A percentile compares a stretch with the other conserved stretches of the same genome.
These are phyloP conservation scores for Colletotrichum sp. DNA, from an alignment of 2,329 filamentous ascomycete genomes.

Conservation along the genomic window DNA sequence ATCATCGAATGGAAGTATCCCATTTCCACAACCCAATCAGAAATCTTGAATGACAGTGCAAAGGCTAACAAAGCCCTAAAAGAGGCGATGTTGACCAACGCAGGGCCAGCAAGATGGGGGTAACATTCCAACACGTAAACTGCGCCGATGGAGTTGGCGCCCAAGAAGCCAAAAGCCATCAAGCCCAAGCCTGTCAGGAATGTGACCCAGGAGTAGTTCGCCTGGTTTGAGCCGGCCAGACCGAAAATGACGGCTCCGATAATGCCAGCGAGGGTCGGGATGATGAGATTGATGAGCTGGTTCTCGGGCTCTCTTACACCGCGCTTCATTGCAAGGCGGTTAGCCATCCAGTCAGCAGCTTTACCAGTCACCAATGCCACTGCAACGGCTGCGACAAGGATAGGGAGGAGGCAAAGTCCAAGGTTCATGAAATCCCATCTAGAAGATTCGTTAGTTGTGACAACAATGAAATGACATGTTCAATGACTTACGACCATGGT, in stretches of 20 bases:
- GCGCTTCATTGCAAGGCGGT: conserved; percentile 29
- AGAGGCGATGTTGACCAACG: conserved; percentile 36
- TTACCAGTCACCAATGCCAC: conserved; percentile 34
- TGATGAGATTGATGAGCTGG: conserved; percentile 32
- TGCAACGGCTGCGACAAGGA: conserved; percentile 33
- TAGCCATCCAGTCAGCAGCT: conserved; percentile 32
- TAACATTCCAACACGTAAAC: conserved; percentile 38
- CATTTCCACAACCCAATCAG: conserved; percentile 28
- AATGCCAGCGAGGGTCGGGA: conserved; percentile 32
- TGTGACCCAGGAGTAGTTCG: conserved; percentile 27
- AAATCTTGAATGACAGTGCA: conserved; percentile 30
- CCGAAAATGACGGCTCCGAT: conserved; percentile 36
- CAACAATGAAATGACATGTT: background rate
- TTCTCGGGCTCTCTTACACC: conserved; percentile 35
- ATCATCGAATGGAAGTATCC: conserved; percentile 31
- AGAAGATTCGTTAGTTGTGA: background rate
- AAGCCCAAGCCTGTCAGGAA: conserved; percentile 30
- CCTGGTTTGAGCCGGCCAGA: conserved; percentile 26
- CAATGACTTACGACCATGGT: conserved; percentile 14
- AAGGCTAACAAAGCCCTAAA: conserved; percentile 34
- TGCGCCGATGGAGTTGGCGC: conserved; percentile 30
- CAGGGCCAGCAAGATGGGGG: conserved; percentile 30
- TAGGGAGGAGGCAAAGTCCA: conserved; percentile 30
- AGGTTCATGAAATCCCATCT: conserved; percentile 33
- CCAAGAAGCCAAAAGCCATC: conserved; percentile 31